Evolutionary conservation across 352 stramenopile genomes (phyloP), one percentile per base, ranked within the genome.

Genomic region (Proteromonas lacertae): DNA sequence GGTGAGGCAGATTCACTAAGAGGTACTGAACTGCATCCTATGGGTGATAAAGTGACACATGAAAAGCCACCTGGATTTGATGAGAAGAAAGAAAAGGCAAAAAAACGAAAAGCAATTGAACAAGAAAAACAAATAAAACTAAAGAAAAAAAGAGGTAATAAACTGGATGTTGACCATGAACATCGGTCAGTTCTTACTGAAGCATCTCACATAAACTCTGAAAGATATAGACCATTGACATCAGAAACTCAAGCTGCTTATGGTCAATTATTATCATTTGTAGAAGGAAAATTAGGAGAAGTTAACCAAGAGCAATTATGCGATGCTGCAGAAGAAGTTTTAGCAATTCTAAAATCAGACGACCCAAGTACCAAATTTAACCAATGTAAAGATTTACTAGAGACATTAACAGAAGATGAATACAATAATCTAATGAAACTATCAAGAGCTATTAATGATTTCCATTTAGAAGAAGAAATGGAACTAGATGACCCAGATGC

Each of bases 271-370:
- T 42, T 90, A 46, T 48, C 48, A 21, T 51, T 68, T 29, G 60
- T 87, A 14, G 58, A 66, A 24, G 46, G 53, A 22, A 48, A 63
- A 21, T 38, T 88, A 7, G 71, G 71, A 24, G 69, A 69, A 17
- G 68, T 88, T 35, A 69, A 70, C 0, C 56, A 69, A 4, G 75
- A 90, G 47, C 71, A 90, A 25, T 42, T 92, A 39, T 61, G 59
- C 0, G 69, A 73, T 14, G 73, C 74, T 0, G 69, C 69, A 0
- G 71, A 90, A 30, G 75, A 90, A 56, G 57, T 90, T 25, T 54
- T 91, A 19, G 58, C 53, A 22, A 74, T 89, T 35, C 25, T 90
- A 8, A 91, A 90, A 48, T 76, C 71, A 43, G 69, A 84, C 35
- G 45, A 54, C 31, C 63, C 82, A 40, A 56, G 56, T 21, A 68